A percentile compares a stretch with the other conserved stretches of the same genome.
phyloP scores from a whole-genome alignment of 306 rosid genomes.

The Rubus parviflorus region DNA sequence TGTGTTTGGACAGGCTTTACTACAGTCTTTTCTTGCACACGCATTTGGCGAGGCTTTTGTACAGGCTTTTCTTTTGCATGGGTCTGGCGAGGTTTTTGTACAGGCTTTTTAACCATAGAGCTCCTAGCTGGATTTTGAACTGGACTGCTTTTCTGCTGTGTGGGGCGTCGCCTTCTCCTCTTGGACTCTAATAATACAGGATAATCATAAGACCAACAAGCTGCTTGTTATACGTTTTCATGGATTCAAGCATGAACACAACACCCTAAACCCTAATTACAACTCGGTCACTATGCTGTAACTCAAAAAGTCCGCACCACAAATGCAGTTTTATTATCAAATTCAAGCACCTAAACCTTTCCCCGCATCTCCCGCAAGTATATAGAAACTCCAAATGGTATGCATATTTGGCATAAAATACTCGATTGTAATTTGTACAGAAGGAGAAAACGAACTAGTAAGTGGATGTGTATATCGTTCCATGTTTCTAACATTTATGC shows the following conservation, averaged over 20 bases:
- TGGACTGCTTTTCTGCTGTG: constrained; percentile 21
- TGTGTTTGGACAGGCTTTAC: constrained; percentile 5
- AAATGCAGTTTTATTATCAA: not conserved
- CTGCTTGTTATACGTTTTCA: not conserved
- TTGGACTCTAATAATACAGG: constrained; percentile 20
- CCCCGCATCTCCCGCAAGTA: not conserved
- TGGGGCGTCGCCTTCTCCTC: constrained; percentile 19
- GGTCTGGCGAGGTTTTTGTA: not conserved
- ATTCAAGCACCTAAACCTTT: not conserved
- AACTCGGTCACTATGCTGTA: not conserved
- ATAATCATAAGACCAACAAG: not conserved
- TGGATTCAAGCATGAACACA: constrained; percentile 5
- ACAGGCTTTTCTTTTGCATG: not conserved
- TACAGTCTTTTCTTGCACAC: constrained; percentile 6
- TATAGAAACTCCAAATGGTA: not conserved
- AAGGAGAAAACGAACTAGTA: not conserved
- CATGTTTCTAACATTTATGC: not conserved
- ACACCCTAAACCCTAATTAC: not conserved
- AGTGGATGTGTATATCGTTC: not conserved
- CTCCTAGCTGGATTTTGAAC: not conserved
- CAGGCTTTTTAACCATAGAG: constrained; percentile 1
- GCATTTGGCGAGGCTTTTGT: constrained; percentile 18
- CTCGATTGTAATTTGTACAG: not conserved
- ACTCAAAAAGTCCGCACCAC: not conserved
- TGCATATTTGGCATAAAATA: not conserved